Evolutionary conservation across 2,329 filamentous ascomycete species (phyloP).

Genomic region (Paramyrothecium roridum): DNA sequence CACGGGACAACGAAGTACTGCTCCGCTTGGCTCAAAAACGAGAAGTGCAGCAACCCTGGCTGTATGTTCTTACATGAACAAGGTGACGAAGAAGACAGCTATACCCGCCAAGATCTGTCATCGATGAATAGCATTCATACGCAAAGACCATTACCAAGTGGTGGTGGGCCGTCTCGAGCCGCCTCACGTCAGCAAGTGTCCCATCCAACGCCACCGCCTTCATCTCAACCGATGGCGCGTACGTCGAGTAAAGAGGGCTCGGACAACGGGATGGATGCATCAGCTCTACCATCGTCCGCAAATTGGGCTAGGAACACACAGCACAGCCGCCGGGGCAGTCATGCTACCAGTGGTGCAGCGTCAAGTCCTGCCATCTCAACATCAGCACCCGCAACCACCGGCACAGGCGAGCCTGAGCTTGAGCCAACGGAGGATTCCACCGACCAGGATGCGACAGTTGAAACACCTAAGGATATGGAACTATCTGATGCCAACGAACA

Average conservation of each 20-base stretch:
- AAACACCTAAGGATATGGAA: conserved; percentile 14
- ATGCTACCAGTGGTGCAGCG: conserved; percentile 76
- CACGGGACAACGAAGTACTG: conserved; percentile 96
- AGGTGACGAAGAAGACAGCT: conserved; percentile 97
- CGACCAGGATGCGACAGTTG: conserved; percentile 21
- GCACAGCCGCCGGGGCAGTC: conserved; percentile 69
- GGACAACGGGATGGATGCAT: conserved; percentile 70
- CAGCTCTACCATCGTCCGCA: conserved; percentile 88
- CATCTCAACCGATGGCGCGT: conserved; percentile 65
- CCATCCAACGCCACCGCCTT: conserved; percentile 34
- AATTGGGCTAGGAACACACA: conserved; percentile 81
- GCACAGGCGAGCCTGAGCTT: conserved; percentile 46
- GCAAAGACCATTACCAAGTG: conserved; percentile 61
- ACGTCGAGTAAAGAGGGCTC: conserved; percentile 77
- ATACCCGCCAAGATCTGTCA: conserved; percentile 89
- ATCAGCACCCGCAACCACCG: conserved; percentile 51
- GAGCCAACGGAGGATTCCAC: conserved; percentile 36
- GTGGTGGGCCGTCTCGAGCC: conserved; percentile 50
- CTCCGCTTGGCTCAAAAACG: conserved; percentile 91
- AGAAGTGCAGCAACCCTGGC: conserved; percentile 90
- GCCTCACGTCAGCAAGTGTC: conserved; percentile 48
- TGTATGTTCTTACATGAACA: conserved; percentile 99
- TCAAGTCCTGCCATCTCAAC: conserved; percentile 76
- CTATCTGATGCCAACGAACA: conserved; percentile 9
- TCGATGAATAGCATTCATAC: conserved; percentile 89